Conservation (phyloP, 208 protist species). For the Leishmania turanica region DNA sequence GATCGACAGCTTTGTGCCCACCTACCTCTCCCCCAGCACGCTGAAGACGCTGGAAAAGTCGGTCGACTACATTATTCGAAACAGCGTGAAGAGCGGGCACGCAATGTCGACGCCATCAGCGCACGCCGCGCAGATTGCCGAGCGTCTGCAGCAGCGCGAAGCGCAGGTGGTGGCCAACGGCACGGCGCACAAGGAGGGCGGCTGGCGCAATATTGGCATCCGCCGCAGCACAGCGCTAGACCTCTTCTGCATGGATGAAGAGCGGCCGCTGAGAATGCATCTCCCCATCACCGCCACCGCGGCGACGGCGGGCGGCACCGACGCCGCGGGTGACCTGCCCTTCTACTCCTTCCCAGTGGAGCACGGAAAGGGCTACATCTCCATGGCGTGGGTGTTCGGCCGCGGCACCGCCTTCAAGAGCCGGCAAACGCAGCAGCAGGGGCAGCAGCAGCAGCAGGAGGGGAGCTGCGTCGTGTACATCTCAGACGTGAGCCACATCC, state of each 20-base stretch:
- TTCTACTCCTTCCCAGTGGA: conserved; percentile 83
- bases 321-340: conserved; percentile 24
- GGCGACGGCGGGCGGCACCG: conserved; percentile 2
- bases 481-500: conserved; percentile 73
- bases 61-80: conserved; percentile 75
- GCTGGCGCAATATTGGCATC: conserved; percentile 75
- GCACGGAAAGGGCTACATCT: conserved; percentile 73
- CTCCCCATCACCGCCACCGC: conserved; percentile 36
- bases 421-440: conserved; percentile 5
- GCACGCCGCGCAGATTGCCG: conserved; percentile 28
- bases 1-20: conserved; percentile 73
- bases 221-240: conserved; percentile 84
- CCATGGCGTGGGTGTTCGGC: conserved; percentile 87
- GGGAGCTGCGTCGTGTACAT: conserved; percentile 82
- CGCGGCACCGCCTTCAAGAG: conserved; percentile 67
- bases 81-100: conserved; percentile 49
- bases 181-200: conserved; percentile 22
- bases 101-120: conserved; percentile 25
- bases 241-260: conserved; percentile 62
- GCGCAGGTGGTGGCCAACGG: conserved; percentile 11
- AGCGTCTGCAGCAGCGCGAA: conserved; percentile 20
- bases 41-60: conserved; percentile 41
- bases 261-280: conserved; percentile 43
- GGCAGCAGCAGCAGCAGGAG: not conserved
- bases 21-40: conserved; percentile 61